Conservation (phyloP, 2,329 filamentous ascomycete species). For the Colletotrichum lini region DNA sequence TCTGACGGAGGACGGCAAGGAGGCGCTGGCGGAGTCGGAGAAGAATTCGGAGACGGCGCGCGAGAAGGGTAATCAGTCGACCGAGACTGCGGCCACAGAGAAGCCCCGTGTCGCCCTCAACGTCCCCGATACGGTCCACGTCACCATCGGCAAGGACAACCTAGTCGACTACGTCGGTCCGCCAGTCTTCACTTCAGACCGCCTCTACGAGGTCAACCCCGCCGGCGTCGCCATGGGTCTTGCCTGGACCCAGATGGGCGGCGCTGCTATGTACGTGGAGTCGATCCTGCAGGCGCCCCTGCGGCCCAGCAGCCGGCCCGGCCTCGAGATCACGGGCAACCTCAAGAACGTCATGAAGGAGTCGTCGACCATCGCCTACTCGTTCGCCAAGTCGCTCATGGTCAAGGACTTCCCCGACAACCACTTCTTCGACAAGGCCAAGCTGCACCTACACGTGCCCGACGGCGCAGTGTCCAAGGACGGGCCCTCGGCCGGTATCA, state of each 20-base stretch:
- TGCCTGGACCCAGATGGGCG: slow-evolving; percentile 97
- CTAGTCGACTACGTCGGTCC: slow-evolving; percentile 97
- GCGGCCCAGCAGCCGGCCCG: slow-evolving; percentile 79
- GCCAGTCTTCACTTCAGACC: slow-evolving; percentile 94
- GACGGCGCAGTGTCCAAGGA: slow-evolving; percentile 98
- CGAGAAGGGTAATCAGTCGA: slow-evolving; percentile 47
- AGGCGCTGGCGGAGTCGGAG: slow-evolving; percentile 77
- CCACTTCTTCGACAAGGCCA: slow-evolving; percentile 95
- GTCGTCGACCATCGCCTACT: slow-evolving; percentile 94
- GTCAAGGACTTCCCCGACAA: slow-evolving; percentile 89
- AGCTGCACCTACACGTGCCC: slow-evolving; percentile 95
- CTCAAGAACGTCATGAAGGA: slow-evolving; percentile 99
- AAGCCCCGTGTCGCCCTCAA: slow-evolving; percentile 81
- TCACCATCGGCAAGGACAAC: slow-evolving; percentile 89
- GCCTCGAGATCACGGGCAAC: slow-evolving; percentile 93
- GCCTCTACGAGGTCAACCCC: slow-evolving; percentile 93
- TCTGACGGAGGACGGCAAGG: slow-evolving; percentile 88
- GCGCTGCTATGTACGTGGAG: slow-evolving; percentile 96
- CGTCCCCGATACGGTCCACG: slow-evolving; percentile 89
- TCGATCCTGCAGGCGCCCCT: slow-evolving; percentile 92
- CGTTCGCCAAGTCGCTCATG: slow-evolving; percentile 92
- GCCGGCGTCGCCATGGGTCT: slow-evolving; percentile 97
- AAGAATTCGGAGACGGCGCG: slow-evolving; percentile 77
- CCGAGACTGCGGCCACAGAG: slow-evolving; percentile 58
- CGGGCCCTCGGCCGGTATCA: slow-evolving; percentile 92